These are phyloP conservation scores for Fusarium stilboides DNA, from an alignment of 2,329 filamentous ascomycete genomes.

Conservation along the genomic window DNA sequence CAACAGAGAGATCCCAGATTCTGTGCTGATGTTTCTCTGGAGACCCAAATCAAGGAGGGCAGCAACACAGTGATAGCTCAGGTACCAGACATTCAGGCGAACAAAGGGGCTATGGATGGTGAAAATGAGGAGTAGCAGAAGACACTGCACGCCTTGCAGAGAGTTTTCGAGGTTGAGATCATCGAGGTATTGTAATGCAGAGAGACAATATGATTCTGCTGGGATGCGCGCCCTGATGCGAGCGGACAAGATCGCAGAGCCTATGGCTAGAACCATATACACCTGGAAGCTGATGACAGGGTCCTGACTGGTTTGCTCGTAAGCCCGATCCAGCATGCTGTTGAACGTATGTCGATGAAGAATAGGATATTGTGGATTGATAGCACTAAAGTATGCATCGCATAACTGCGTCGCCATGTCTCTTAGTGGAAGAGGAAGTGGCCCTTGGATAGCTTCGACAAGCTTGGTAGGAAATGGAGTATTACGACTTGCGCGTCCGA, in stretches of 20 bases:
- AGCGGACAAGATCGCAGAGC: constrained; percentile 61
- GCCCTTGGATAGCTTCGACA: constrained; percentile 53
- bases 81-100: constrained; percentile 66
- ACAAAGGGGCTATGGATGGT: constrained; percentile 66
- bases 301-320: constrained; percentile 49
- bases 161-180: constrained; percentile 64
- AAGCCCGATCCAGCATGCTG: constrained; percentile 57
- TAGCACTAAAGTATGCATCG: constrained; percentile 63
- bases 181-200: constrained; percentile 64
- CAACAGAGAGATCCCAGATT: constrained; percentile 60
- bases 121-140: constrained; percentile 64
- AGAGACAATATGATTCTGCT: constrained; percentile 64
- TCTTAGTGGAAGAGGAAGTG: constrained; percentile 51
- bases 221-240: constrained; percentile 61
- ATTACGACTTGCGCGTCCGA: constrained; percentile 17
- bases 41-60: constrained; percentile 66
- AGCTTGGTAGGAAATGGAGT: constrained; percentile 49
- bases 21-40: constrained; percentile 63
- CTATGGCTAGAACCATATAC: constrained; percentile 68
- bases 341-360: constrained; percentile 62
- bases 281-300: constrained; percentile 62
- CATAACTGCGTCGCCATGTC: constrained; percentile 59
- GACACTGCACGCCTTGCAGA: constrained; percentile 64
- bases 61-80: constrained; percentile 70
- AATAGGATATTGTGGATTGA: constrained; percentile 66